Percentiles rank a stretch among this genome's conserved stretches.
These are phyloP conservation scores for Claviceps monticola DNA, from an alignment of 2,329 filamentous ascomycete species.

Conservation along the genomic window DNA sequence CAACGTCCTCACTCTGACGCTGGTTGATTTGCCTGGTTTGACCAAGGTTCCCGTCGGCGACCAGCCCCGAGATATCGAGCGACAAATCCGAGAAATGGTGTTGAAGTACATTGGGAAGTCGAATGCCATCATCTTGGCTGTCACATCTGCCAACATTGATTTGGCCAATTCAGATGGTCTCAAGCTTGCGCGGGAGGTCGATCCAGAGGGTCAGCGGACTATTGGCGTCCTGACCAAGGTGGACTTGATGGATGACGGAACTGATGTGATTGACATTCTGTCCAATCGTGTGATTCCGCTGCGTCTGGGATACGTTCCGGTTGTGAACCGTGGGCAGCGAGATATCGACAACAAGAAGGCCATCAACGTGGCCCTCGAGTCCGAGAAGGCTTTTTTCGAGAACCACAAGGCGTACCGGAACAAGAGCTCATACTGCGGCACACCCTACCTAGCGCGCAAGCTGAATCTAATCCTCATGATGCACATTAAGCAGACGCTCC, in stretches of 20 bases:
- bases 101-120: slow-evolving; percentile 97
- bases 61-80: slow-evolving; percentile 91
- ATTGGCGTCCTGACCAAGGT: slow-evolving; percentile 98
- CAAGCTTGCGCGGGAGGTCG: slow-evolving; percentile 91
- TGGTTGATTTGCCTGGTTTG: slow-evolving; percentile 90
- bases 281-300: slow-evolving; percentile 94
- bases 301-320: slow-evolving; percentile 86
- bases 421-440: slow-evolving; percentile 97
- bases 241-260: slow-evolving; percentile 97
- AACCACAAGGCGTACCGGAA: slow-evolving; percentile 97
- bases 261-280: slow-evolving; percentile 95
- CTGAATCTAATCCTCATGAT: slow-evolving; percentile 99
- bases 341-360: slow-evolving; percentile 98
- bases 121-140: slow-evolving; percentile 93
- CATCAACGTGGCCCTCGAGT: slow-evolving; percentile 79
- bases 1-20: slow-evolving; percentile 89
- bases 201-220: slow-evolving; percentile 91
- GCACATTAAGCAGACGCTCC: slow-evolving; percentile 99
- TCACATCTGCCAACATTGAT: slow-evolving; percentile 94
- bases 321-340: slow-evolving; percentile 93
- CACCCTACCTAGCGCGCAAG: slow-evolving; percentile 90
- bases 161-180: slow-evolving; percentile 96
- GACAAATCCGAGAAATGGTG: slow-evolving; percentile 95
- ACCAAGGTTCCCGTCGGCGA: slow-evolving; percentile 96
- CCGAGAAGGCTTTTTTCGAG: slow-evolving; percentile 95